Evolutionary conservation across 257 asterid genomes (phyloP), one percentile per base, ranked within the genome.

Genomic region (Thymus quinquecostatus): DNA sequence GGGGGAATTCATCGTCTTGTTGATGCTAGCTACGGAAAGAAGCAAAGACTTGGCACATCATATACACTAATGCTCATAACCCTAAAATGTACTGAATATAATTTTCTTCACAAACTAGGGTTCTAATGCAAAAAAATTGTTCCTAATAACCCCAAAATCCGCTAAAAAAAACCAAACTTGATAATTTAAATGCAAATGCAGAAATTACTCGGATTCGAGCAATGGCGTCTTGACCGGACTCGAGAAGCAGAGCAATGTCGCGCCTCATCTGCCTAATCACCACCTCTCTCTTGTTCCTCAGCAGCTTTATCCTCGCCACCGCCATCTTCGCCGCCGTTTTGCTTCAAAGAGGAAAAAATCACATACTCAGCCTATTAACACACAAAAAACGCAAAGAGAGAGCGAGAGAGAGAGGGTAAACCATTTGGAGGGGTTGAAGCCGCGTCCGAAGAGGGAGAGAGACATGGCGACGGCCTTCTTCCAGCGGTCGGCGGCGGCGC

Each of bases 281-380:
- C 81, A 76, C 99, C 54, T 92, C 96, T 74, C 98, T 86, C 89
- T 89, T 95, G 88, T 95, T 95, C 88, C 99, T 85, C 75, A 95
- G 90, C 27, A 95, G 86, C 72, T 95, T 95, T 41, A 95, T 88
- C 73, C 99, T 89, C 43, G 99, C 99, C 79, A 89, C 95, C 77
- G 97, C 84, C 98, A 95, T 89, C 78, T 92, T 95, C 78, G 98
- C 97, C 97, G 81, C 82, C 34, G 99, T 89, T 86, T 92, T 95
- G 83, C 98, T 90, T 72, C 72, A 58, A 10, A 50, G 21, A 71
- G 2, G 36, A 4, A 60, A 4, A 38, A 38, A 14, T 14, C 1
- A 33, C 4, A 63, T 68, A 30, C 32, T 62, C 43, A 69, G 65
- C 30, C 65, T 77, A 76, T 14, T 41, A 54, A 13, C 30, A 28